Conservation (phyloP, 495 filamentous ascomycete species). For the Daldinia concentrica region DNA sequence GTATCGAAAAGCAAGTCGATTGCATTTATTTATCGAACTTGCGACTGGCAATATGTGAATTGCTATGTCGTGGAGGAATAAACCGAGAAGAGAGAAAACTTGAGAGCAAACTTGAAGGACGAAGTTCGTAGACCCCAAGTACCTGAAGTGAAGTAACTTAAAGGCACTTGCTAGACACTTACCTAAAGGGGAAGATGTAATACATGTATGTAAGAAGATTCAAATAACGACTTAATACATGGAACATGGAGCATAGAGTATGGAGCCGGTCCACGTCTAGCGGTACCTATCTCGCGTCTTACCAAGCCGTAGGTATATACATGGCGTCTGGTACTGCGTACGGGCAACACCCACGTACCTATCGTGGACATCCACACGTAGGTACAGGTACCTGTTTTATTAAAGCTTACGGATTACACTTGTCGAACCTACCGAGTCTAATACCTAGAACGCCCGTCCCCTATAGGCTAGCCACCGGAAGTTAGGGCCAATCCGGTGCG, state of each 20-base stretch:
- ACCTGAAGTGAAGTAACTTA: background rate
- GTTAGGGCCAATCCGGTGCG: conserved; percentile 13
- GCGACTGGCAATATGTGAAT: conserved; percentile 2
- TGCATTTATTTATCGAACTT: conserved; percentile 35
- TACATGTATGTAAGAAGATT: conserved; percentile 1
- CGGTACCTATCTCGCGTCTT: conserved; percentile 12
- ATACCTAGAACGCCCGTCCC: background rate
- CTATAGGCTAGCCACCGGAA: conserved; percentile 16
- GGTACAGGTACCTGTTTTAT: conserved; percentile 7
- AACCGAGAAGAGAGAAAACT: conserved; percentile 9
- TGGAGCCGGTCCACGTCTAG: conserved; percentile 15
- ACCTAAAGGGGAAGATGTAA: conserved; percentile 1
- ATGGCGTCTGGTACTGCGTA: conserved; percentile 5
- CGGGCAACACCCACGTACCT: conserved; percentile 13
- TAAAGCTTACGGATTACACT: conserved; percentile 10
- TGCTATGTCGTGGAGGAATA: background rate
- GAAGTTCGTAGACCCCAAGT: conserved; percentile 24
- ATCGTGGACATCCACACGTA: background rate
- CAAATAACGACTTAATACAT: background rate
- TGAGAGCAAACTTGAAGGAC: conserved; percentile 18
- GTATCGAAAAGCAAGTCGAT: conserved; percentile 28
- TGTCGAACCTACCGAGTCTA: conserved; percentile 5
- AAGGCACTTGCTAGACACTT: background rate
- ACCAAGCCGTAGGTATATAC: conserved; percentile 1
- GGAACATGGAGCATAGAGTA: conserved; percentile 1